Percentiles rank a stretch among this genome's conserved stretches.
phyloP scores from a whole-genome alignment of 2,329 filamentous ascomycete genomes.

The Emmonsiellopsis sp. region DNA sequence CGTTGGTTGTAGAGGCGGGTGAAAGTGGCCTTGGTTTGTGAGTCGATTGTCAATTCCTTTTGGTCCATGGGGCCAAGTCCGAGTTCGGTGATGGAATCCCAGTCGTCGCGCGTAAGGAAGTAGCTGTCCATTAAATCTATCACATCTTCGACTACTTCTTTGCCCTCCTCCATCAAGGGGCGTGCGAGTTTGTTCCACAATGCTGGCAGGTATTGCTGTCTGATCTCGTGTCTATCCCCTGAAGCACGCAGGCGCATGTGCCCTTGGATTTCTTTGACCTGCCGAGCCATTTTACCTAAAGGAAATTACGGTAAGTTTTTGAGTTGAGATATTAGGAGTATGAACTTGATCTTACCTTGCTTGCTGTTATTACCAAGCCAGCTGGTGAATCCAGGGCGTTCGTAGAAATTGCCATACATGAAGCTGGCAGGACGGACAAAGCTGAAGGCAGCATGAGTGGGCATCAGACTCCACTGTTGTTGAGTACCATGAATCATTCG shows the following conservation, averaged over 20 bases:
- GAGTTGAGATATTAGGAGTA: neutral
- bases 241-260: slow-evolving; percentile 91
- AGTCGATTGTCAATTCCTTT: slow-evolving; percentile 65
- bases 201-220: slow-evolving; percentile 85
- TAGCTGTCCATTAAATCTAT: slow-evolving; percentile 98
- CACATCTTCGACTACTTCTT: slow-evolving; percentile 69
- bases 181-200: slow-evolving; percentile 76
- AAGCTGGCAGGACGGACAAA: slow-evolving; percentile 88
- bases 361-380: slow-evolving; percentile 98
- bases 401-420: slow-evolving; percentile 66
- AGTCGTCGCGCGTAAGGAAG: slow-evolving; percentile 88
- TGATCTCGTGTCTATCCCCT: slow-evolving; percentile 84
- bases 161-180: slow-evolving; percentile 66
- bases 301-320: slow-evolving; percentile 11
- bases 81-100: slow-evolving; percentile 84
- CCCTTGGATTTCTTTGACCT: slow-evolving; percentile 86
- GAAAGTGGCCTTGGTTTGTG: slow-evolving; percentile 79
- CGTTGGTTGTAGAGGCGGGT: slow-evolving; percentile 83
- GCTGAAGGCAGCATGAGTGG: slow-evolving; percentile 88
- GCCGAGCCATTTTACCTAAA: slow-evolving; percentile 58
- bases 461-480: slow-evolving; percentile 98
- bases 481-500: slow-evolving; percentile 97
- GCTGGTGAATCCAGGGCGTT: slow-evolving; percentile 66
- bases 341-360: slow-evolving; percentile 46
- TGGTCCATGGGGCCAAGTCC: slow-evolving; percentile 78